Percentiles rank a stretch among this genome's conserved stretches.
These are phyloP conservation scores for Fusarium haematococcum DNA, from an alignment of 2,329 filamentous ascomycete species.

Conservation along the genomic window DNA sequence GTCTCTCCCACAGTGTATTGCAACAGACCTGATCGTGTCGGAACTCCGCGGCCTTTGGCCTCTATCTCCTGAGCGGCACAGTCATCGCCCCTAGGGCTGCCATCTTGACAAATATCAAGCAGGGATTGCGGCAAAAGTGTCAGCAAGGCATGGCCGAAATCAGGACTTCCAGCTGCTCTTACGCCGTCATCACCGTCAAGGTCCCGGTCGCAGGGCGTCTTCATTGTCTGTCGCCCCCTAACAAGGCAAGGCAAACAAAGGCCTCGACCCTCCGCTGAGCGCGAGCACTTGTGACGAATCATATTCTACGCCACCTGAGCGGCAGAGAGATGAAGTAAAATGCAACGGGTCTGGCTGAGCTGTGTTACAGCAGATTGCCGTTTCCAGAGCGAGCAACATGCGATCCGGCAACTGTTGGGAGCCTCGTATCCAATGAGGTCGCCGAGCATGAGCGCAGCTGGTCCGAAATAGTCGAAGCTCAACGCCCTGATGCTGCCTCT, in stretches of 20 bases:
- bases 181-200: constrained; percentile 1
- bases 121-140: constrained; percentile 22
- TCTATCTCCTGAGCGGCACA: neutral
- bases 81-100: neutral
- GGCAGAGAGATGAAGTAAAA: constrained; percentile 6
- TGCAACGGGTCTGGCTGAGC: constrained; percentile 10
- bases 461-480: neutral
- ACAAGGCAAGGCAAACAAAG: constrained; percentile 10
- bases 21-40: neutral
- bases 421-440: constrained; percentile 13
- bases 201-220: constrained; percentile 14
- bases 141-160: constrained; percentile 16
- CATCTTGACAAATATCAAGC: neutral
- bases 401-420: constrained; percentile 8
- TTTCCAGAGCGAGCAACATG: constrained; percentile 11
- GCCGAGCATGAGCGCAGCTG: constrained; percentile 9
- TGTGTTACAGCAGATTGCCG: constrained; percentile 22
- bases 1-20: constrained; percentile 34
- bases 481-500: neutral
- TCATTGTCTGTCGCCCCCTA: neutral
- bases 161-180: constrained; percentile 5
- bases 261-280: constrained; percentile 15
- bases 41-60: neutral
- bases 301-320: constrained; percentile 29
- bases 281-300: constrained; percentile 37